These are phyloP conservation scores for Boletus coccyginus DNA, from an alignment of 768 basidiomycete species.

Conservation along the genomic window DNA sequence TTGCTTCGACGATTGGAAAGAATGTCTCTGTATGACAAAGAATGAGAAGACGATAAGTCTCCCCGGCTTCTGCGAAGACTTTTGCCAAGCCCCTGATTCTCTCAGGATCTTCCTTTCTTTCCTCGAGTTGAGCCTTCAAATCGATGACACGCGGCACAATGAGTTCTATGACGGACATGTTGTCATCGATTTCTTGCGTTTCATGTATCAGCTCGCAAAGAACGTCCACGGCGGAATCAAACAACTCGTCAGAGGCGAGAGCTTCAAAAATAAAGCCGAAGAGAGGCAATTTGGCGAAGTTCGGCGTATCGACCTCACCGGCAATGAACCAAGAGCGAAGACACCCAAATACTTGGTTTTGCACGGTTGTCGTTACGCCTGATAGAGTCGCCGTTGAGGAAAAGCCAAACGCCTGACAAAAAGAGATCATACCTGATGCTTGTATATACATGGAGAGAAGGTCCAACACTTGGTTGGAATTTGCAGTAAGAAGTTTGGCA, in stretches of 20 bases:
- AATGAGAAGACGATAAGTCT: slow-evolving; percentile 88
- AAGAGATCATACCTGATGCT: slow-evolving; percentile 65
- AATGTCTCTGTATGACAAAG: slow-evolving; percentile 89
- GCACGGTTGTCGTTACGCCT: slow-evolving; percentile 83
- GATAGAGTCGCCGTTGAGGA: neutral
- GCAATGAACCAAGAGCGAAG: slow-evolving; percentile 85
- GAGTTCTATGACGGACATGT: slow-evolving; percentile 82
- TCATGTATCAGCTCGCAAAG: slow-evolving; percentile 96
- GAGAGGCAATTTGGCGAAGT: slow-evolving; percentile 73
- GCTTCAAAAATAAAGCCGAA: slow-evolving; percentile 84
- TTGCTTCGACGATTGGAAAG: slow-evolving; percentile 93
- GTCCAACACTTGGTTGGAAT: slow-evolving; percentile 69
- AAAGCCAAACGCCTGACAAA: neutral
- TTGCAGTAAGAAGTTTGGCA: slow-evolving; percentile 59
- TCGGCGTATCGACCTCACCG: slow-evolving; percentile 69
- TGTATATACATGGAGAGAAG: slow-evolving; percentile 85
- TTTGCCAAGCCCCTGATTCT: slow-evolving; percentile 86
- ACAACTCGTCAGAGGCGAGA: slow-evolving; percentile 79
- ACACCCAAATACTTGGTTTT: slow-evolving; percentile 79
- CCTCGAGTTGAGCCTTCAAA: slow-evolving; percentile 59
- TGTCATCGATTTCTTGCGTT: slow-evolving; percentile 95
- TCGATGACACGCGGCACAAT: slow-evolving; percentile 86
- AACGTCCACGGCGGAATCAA: slow-evolving; percentile 89
- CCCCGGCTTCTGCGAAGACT: slow-evolving; percentile 96
- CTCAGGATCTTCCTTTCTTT: slow-evolving; percentile 75